Evolutionary conservation across 2,329 filamentous ascomycete species (phyloP).

Genomic region (Curvularia lunata): DNA sequence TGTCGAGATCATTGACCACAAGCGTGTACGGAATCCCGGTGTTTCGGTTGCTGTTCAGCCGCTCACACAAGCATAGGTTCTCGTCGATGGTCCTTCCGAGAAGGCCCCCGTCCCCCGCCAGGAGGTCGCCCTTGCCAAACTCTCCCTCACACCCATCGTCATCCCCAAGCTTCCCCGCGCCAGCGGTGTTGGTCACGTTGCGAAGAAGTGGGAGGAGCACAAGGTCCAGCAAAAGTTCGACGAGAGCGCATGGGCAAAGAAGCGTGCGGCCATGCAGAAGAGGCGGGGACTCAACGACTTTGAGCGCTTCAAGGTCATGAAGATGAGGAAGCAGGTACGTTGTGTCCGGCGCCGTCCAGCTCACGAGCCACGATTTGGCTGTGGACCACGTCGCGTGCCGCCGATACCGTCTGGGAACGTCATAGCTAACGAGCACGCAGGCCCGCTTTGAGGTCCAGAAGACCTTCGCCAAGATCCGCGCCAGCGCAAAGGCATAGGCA

Average conservation of each 20-base stretch:
- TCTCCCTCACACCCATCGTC: constrained; percentile 88
- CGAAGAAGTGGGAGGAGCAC: constrained; percentile 87
- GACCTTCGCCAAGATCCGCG: constrained; percentile 83
- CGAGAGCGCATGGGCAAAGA: constrained; percentile 92
- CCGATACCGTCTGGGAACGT: constrained; percentile 7
- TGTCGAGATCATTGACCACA: constrained; percentile 99
- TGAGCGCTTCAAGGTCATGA: constrained; percentile 99
- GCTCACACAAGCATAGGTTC: constrained; percentile 68
- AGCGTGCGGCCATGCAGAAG: constrained; percentile 82
- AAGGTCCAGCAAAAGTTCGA: constrained; percentile 94
- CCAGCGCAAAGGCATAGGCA: constrained; percentile 50
- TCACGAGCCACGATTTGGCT: neutral
- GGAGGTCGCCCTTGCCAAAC: constrained; percentile 77
- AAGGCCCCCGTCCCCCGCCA: constrained; percentile 85
- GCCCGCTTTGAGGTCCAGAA: constrained; percentile 96
- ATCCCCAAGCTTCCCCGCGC: constrained; percentile 86
- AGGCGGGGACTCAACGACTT: constrained; percentile 95
- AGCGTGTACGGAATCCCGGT: constrained; percentile 79
- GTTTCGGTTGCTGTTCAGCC: constrained; percentile 27
- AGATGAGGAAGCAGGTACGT: constrained; percentile 96
- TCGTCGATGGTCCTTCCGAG: constrained; percentile 92
- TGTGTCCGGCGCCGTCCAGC: neutral
- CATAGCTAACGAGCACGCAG: constrained; percentile 50
- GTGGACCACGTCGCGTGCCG: neutral
- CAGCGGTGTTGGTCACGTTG: constrained; percentile 80